Evolutionary conservation across 1,284 basidiomycete genomes (phyloP).

Genomic region (Pisolithus thermaeus): DNA sequence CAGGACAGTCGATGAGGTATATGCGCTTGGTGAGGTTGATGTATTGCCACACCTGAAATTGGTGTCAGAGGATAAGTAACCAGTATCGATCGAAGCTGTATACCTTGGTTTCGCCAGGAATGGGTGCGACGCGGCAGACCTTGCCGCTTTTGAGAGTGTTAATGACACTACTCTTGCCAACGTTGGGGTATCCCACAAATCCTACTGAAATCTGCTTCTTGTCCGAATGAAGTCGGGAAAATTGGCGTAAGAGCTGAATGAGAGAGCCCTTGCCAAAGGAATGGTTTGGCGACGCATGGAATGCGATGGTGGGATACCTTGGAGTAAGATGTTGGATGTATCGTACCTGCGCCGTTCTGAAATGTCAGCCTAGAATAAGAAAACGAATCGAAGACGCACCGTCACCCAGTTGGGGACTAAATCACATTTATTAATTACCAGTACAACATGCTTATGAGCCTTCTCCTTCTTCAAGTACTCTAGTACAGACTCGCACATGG

Average conservation of each 20-base stretch:
- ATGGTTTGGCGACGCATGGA: conserved; percentile 98
- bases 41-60: conserved; percentile 91
- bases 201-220: conserved; percentile 99
- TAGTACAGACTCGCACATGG: conserved; percentile 93
- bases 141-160: conserved; percentile 99
- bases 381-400: conserved; percentile 46
- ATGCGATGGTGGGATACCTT: conserved; percentile 92
- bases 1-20: conserved; percentile 99
- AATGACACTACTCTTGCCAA: conserved; percentile 96
- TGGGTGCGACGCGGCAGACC: conserved; percentile 94
- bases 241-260: conserved; percentile 95
- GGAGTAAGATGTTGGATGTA: conserved; percentile 96
- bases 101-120: conserved; percentile 97
- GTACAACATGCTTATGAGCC: conserved; percentile 94
- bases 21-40: conserved; percentile 94
- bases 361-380: conserved; percentile 3
- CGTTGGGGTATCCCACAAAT: conserved; percentile 97
- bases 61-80: background rate
- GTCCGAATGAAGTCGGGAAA: conserved; percentile 95
- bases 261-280: conserved; percentile 98
- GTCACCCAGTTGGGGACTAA: conserved; percentile 99
- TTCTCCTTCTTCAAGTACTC: conserved; percentile 96
- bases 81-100: conserved; percentile 9
- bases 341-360: conserved; percentile 60
- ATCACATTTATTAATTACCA: conserved; percentile 98